A percentile compares a stretch with the other conserved stretches of the same genome.
phyloP scores from a whole-genome alignment of 768 basidiomycete species.

The Suillus subluteus region DNA sequence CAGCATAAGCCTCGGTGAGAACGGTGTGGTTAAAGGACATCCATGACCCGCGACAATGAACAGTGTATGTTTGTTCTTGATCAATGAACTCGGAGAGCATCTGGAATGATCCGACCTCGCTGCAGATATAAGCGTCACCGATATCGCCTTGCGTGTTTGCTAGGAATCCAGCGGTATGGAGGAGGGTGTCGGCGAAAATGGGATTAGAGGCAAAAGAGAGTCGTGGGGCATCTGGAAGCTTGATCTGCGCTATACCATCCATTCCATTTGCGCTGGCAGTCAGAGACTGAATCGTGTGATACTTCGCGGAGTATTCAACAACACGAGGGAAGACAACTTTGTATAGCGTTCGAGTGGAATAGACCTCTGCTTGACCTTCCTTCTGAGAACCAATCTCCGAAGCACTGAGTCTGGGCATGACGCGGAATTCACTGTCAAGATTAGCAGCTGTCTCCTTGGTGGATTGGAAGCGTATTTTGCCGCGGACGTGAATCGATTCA shows the following conservation, averaged over 20 bases:
- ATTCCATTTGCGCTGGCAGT: slow-evolving; percentile 49
- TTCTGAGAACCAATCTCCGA: slow-evolving; percentile 33
- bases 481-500: slow-evolving; percentile 47
- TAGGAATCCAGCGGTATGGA: slow-evolving; percentile 74
- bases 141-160: slow-evolving; percentile 57
- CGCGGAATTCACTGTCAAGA: slow-evolving; percentile 41
- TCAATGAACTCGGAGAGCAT: slow-evolving; percentile 48
- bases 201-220: slow-evolving; percentile 49
- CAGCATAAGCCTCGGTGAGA: slow-evolving; percentile 54
- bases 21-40: slow-evolving; percentile 48
- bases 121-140: slow-evolving; percentile 68
- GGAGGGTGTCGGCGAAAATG: slow-evolving; percentile 65
- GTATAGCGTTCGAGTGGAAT: slow-evolving; percentile 60
- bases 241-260: slow-evolving; percentile 55
- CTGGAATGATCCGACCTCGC: slow-evolving; percentile 50
- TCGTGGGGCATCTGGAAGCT: slow-evolving; percentile 39
- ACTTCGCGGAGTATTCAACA: slow-evolving; percentile 62
- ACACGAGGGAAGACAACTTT: slow-evolving; percentile 70
- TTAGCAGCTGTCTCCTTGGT: slow-evolving; percentile 36
- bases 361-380: slow-evolving; percentile 43
- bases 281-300: slow-evolving; percentile 60
- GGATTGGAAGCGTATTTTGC: slow-evolving; percentile 46
- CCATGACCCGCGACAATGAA: slow-evolving; percentile 55
- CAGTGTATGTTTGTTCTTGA: slow-evolving; percentile 44
- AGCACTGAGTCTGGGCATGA: slow-evolving; percentile 37